Conservation (phyloP, 441 rosid species). For the Gossypium davidsonii region DNA sequence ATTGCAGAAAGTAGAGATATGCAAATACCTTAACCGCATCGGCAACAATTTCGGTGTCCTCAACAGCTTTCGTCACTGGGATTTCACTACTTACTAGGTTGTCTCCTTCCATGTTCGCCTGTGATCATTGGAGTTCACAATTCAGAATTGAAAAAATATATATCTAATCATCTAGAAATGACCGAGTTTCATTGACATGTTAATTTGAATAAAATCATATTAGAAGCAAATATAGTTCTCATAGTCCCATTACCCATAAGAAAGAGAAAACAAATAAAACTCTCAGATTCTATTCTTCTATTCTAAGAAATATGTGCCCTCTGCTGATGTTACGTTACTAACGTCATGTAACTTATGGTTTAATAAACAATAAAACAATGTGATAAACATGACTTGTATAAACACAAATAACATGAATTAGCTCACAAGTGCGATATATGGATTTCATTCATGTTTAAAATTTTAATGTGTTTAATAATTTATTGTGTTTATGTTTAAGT, state of each 20-base stretch:
- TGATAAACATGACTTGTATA: background rate
- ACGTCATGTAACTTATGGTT: background rate
- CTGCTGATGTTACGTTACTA: background rate
- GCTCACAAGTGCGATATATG: background rate
- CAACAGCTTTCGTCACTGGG: slow-evolving; percentile 41
- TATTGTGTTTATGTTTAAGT: background rate
- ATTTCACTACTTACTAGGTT: slow-evolving; percentile 42
- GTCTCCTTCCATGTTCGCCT: slow-evolving; percentile 52
- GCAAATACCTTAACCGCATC: slow-evolving; percentile 48
- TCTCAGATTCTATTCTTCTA: background rate
- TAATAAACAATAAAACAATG: background rate
- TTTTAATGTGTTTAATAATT: background rate
- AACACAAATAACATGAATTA: background rate
- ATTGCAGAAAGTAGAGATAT: background rate
- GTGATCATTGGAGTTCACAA: slow-evolving; percentile 6
- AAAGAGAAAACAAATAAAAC: background rate
- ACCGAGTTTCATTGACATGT: background rate
- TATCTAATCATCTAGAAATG: background rate
- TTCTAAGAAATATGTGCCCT: background rate
- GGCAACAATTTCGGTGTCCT: slow-evolving; percentile 31
- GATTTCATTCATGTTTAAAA: background rate
- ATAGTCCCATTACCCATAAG: background rate
- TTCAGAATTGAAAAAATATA: background rate
- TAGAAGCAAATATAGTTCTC: background rate
- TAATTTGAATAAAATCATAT: background rate